Evolutionary conservation across 345 rosid species (phyloP).

Genomic region (Sonneratia caseolaris): DNA sequence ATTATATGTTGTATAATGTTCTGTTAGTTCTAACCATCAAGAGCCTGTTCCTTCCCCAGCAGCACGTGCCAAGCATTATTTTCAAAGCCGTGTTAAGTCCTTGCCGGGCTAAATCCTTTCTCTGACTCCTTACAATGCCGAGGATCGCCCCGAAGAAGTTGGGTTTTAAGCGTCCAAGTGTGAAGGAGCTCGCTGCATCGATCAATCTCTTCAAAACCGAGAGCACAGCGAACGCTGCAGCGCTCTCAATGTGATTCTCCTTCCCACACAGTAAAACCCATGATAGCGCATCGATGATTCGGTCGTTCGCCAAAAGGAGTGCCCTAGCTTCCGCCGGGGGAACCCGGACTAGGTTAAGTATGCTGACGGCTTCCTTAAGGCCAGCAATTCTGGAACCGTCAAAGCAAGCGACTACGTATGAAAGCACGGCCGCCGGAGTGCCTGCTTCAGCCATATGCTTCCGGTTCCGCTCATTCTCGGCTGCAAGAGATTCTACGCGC

Average conservation of each 20-base stretch:
- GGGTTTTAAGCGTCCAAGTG: conserved; percentile 38
- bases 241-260: conserved; percentile 8
- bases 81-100: conserved; percentile 42
- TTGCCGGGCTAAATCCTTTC: conserved; percentile 17
- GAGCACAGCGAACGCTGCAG: conserved; percentile 32
- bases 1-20: neutral
- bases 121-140: conserved; percentile 23
- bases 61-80: conserved; percentile 36
- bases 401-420: conserved; percentile 24
- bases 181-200: conserved; percentile 23
- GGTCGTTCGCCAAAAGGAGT: conserved; percentile 21
- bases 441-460: conserved; percentile 46
- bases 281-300: conserved; percentile 33
- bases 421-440: conserved; percentile 28
- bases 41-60: conserved; percentile 42
- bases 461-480: conserved; percentile 38
- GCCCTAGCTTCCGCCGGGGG: conserved; percentile 25
- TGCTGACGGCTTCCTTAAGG: conserved; percentile 40
- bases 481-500: conserved; percentile 35
- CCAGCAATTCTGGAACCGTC: conserved; percentile 15
- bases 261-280: conserved; percentile 34
- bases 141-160: conserved; percentile 34
- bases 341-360: conserved; percentile 30
- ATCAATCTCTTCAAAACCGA: conserved; percentile 28
- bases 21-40: conserved; percentile 25